Percentiles rank a stretch among this genome's conserved stretches.
Conservation (phyloP, 139 green algal species). For the Tetratostichococcus sp. region DNA sequence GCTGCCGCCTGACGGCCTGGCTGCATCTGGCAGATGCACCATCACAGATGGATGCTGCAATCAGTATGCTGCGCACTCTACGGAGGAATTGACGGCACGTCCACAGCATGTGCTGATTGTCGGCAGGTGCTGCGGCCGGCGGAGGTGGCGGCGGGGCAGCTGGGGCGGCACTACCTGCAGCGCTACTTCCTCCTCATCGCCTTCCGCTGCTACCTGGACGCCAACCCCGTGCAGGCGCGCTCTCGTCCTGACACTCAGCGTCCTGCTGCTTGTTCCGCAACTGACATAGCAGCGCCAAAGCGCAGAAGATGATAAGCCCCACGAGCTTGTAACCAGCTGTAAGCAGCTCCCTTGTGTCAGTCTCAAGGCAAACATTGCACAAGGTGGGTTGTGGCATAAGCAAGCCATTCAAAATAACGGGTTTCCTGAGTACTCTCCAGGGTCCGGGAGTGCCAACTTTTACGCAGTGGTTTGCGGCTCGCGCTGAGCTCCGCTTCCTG, state of each 20-base stretch:
- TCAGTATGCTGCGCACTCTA: no score
- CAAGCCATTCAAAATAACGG: not conserved
- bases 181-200: constrained; percentile 85
- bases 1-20: no score
- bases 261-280: not conserved
- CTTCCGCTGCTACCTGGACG: constrained; percentile 47
- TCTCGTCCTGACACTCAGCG: not conserved
- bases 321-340: no score
- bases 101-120: not conserved
- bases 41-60: no score
- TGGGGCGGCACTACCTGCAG: constrained; percentile 90
- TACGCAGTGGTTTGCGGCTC: constrained; percentile 45
- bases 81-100: no score
- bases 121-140: not conserved
- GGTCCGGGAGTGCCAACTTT: constrained; percentile 24
- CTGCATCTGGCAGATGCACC: no score
- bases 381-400: no score
- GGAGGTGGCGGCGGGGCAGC: constrained; percentile 51
- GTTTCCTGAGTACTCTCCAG: not conserved
- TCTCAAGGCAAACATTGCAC: no score
- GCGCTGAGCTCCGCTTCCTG: constrained; percentile 60
- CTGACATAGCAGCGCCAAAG: not conserved
- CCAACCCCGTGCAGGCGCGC: not conserved
- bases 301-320: no score
- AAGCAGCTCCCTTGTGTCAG: no score